phyloP scores from a whole-genome alignment of 2,329 filamentous ascomycete species.

The Pseudopyrenochaeta lycopersici region DNA sequence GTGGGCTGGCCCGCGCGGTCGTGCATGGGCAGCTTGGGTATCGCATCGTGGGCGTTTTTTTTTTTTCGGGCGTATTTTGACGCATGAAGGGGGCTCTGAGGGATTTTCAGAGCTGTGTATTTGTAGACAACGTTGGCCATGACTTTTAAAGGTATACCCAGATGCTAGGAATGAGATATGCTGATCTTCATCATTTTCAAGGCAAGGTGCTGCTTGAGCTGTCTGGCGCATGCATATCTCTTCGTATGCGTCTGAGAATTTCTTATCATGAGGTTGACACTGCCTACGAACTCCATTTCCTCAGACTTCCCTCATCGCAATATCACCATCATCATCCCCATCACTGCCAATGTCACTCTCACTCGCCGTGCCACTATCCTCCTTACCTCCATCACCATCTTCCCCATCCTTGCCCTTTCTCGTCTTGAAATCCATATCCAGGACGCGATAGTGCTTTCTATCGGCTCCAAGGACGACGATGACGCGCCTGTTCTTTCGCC shows the following conservation, averaged over 20 bases:
- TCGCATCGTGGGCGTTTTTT: constrained; percentile 24
- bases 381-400: constrained; percentile 16
- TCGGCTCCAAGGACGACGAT: constrained; percentile 65
- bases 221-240: no score
- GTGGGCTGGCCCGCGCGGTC: constrained; percentile 14
- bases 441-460: constrained; percentile 62
- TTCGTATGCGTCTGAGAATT: no score
- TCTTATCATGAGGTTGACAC: no score
- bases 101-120: background rate
- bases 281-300: no score
- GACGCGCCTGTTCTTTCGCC: constrained; percentile 61
- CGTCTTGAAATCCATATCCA: constrained; percentile 60
- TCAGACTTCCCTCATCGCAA: no score
- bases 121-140: constrained; percentile 9
- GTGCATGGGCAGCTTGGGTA: background rate
- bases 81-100: background rate
- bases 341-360: constrained; percentile 5
- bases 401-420: constrained; percentile 35
- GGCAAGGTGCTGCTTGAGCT: background rate
- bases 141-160: constrained; percentile 6
- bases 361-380: constrained; percentile 10
- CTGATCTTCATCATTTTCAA: background rate
- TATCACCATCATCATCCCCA: constrained; percentile 11
- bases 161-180: background rate
- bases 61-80: constrained; percentile 11